Percentiles rank a stretch among this genome's conserved stretches.
Evolutionary conservation across 1,284 basidiomycete species (phyloP).

Genomic region (Naganishia sp.): DNA sequence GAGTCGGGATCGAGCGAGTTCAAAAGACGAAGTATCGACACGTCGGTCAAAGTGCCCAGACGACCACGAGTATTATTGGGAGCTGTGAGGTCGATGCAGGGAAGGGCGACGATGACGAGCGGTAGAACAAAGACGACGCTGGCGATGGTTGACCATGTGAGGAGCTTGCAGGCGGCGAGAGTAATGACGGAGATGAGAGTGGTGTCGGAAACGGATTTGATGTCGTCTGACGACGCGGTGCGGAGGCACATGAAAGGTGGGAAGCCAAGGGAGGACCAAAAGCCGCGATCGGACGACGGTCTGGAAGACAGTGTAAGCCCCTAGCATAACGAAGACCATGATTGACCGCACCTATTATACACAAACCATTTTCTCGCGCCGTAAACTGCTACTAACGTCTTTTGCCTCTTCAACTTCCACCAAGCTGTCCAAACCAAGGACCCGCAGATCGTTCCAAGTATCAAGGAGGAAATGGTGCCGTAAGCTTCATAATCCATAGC

Average conservation of each 20-base stretch:
- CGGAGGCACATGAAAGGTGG: slow-evolving; percentile 69
- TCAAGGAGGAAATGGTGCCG: slow-evolving; percentile 37
- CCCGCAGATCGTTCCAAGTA: slow-evolving; percentile 38
- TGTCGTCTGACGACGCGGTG: slow-evolving; percentile 60
- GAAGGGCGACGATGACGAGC: slow-evolving; percentile 66
- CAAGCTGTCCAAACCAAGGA: slow-evolving; percentile 42
- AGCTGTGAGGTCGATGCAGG: slow-evolving; percentile 64
- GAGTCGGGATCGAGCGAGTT: slow-evolving; percentile 61
- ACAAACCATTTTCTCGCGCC: slow-evolving; percentile 42
- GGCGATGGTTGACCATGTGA: slow-evolving; percentile 65
- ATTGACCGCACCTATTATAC: slow-evolving; percentile 37
- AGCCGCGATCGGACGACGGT: slow-evolving; percentile 59
- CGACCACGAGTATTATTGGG: slow-evolving; percentile 60
- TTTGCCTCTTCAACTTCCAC: slow-evolving; percentile 35
- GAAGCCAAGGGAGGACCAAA: slow-evolving; percentile 65
- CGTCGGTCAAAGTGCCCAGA: slow-evolving; percentile 69
- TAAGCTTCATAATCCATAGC: slow-evolving; percentile 46
- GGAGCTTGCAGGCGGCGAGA: slow-evolving; percentile 66
- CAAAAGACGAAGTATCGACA: slow-evolving; percentile 70
- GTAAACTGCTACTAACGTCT: slow-evolving; percentile 36
- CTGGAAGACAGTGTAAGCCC: slow-evolving; percentile 50
- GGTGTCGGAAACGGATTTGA: slow-evolving; percentile 69
- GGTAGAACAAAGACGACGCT: slow-evolving; percentile 68
- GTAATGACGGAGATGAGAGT: slow-evolving; percentile 67
- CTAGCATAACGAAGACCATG: neutral